These are phyloP conservation scores for Dothideomycetes sp. DNA, from an alignment of 2,329 filamentous ascomycete species.

Conservation along the genomic window DNA sequence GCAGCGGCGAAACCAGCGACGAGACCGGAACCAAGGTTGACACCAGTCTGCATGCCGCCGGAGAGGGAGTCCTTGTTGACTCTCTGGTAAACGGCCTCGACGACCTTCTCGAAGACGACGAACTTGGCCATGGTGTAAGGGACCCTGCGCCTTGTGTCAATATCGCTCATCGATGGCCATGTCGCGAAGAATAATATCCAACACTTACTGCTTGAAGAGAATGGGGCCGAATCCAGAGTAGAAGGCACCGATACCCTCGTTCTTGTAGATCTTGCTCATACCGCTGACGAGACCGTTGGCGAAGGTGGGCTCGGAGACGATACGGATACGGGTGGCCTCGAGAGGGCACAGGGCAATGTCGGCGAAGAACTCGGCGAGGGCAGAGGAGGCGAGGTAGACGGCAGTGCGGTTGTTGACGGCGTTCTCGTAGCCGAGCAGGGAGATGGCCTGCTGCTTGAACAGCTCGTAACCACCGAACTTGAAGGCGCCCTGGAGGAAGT, in stretches of 20 bases:
- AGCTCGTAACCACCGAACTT: slow-evolving; percentile 94
- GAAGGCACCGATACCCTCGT: slow-evolving; percentile 75
- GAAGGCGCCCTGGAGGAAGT: slow-evolving; percentile 89
- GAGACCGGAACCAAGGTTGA: slow-evolving; percentile 79
- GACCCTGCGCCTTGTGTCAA: slow-evolving; percentile 55
- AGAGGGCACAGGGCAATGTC: slow-evolving; percentile 83
- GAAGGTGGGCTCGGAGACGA: slow-evolving; percentile 79
- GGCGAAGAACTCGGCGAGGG: slow-evolving; percentile 53
- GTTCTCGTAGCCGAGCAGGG: slow-evolving; percentile 64
- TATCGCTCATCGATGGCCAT: not conserved
- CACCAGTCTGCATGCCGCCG: slow-evolving; percentile 58
- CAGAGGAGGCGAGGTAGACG: slow-evolving; percentile 62
- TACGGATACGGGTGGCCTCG: slow-evolving; percentile 86
- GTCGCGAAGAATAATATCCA: not conserved
- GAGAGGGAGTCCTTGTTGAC: slow-evolving; percentile 63
- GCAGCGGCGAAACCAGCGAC: slow-evolving; percentile 81
- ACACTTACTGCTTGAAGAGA: slow-evolving; percentile 64
- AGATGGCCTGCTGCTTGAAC: slow-evolving; percentile 89
- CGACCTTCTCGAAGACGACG: slow-evolving; percentile 84
- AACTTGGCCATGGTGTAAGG: slow-evolving; percentile 95
- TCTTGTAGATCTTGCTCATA: slow-evolving; percentile 72
- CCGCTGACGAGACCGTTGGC: slow-evolving; percentile 69
- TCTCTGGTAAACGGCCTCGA: slow-evolving; percentile 57
- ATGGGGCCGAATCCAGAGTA: slow-evolving; percentile 87
- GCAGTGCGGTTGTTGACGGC: slow-evolving; percentile 68